Base-by-base conservation (phyloP, 176 grass and related monocot species). In the Oryza meyeriana region DNA sequence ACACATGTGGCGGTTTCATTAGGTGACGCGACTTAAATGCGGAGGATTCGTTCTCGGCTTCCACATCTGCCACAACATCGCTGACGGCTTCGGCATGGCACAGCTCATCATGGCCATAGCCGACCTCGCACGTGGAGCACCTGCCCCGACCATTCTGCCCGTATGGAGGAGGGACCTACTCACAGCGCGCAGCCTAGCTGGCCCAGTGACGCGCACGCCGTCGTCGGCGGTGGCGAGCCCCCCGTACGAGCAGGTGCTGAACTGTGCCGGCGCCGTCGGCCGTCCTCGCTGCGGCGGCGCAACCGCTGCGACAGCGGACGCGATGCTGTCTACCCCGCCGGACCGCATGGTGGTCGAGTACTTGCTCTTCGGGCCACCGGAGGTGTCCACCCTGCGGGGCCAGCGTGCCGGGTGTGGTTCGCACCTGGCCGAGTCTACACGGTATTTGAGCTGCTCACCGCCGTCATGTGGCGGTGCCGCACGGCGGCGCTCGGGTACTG, bases 11-110 rank as follows among this genome's bases (percentile, higher is more conserved):
- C 6, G 48, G 9, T 70, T 17, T 20, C 17, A 52, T 6, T 13
- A 93, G 91, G 84, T 93, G 13, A 90, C 91, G 14, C 33, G 71
- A 27, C 77, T 93, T 1, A 64, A 38, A 57, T 90, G 91, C 30
- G 70, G 91, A 17, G 84, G 91, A 2, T 93, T 93, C 24, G 74
- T 90, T 31, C 29, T 84, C 0, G 87, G 79, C 10, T 71, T 87
- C 32, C 91, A 90, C 31, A 81, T 87, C 20, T 90, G 84, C 29
- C 91, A 93, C 18, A 87, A 35, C 76, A 76, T 93, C 3, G 90
- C 87, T 0, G 90, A 93, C 40, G 90, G 79, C 17, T 82, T 89
- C 6, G 90, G 90, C 12, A 79, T 87, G 74, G 62, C 69, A 8
- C 90, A 87, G 13, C 77, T 93, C 24, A 10, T 87, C 0, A 86